Base-by-base conservation (phyloP, 805 yeast species). In the Wickerhamiella azyma region DNA sequence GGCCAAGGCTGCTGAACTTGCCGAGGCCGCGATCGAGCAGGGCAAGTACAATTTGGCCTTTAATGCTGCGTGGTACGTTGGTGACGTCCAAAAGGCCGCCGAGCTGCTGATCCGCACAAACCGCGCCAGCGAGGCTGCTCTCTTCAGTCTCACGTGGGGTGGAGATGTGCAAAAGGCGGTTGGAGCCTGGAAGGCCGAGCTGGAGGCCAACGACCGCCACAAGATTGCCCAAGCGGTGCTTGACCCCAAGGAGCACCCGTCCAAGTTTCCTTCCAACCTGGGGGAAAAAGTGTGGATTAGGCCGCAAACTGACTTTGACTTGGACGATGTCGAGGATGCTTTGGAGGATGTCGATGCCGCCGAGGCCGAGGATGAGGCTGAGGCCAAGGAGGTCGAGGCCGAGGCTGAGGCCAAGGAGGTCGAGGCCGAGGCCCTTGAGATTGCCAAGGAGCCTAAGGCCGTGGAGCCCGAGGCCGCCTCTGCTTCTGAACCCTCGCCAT, bases 31-130 rank as follows among this genome's bases (percentile, higher is more conserved):
- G 41, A 77, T 73, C 54, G 66, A 61, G n/a, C 71, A 68, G 39
- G 96, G 96, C 41, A 81, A 81, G 60, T 84, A 77, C 64, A 92
- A 92, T 62, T 69, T 88, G 48, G 94, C 97, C 21, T 92, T 86
- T 69, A 85, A 84, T 59, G 81, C 95, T 10, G 77, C 78, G 62
- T 92, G 97, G 97, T 68, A 78, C 46, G 74, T 80, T 28, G 89
- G 94, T 35, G 82, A 85, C 59, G 68, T 76, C 33, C 65, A 67
- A 14, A 68, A 71, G 37, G 81, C 88, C 53, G 70, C 79, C 46
- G 74, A 75, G 18, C 67, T 92, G 52, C 71, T 92, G 55, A 69
- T 74, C 40, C 69, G 73, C 57, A 73, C 85, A 45, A 83, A 75
- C 33, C 75, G 94, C 60, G 70, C 69, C 49, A 70, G 94, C 1